Base-by-base conservation (phyloP, 2,329 filamentous ascomycete genomes). In the Drechslerella stenobrocha region DNA sequence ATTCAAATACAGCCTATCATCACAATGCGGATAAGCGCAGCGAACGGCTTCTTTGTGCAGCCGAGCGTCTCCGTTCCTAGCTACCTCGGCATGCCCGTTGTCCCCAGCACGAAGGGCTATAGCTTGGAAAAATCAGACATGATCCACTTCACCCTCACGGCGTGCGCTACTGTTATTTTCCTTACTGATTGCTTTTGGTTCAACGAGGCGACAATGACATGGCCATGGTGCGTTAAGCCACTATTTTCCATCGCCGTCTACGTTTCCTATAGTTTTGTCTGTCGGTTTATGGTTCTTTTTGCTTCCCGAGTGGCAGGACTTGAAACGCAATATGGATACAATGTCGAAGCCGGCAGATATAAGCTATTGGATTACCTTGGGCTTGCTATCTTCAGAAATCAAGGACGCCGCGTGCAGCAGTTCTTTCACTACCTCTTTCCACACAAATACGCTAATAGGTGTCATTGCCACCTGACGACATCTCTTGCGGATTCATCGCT, bases 311-410 rank as follows among this genome's bases (percentile, higher is more conserved):
- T 40, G 15, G 1, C 44, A 11, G 18, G 46, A 15, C 52, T 58
- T 22, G n/a, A 58, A 28, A 57, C 52, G 60, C 60, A 65, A n/a
- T n/a, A 58, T 22, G 45, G 52, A 18, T 40, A 52, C 11, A 52
- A 52, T 1, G 28, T 65, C n/a, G n/a, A n/a, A n/a, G n/a, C n/a
- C 13, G 45, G 22, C n/a, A 40, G 60, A n/a, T 24, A 18, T 6
- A 47, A 52, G 3, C 30, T 51, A 8, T 11, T 57, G 28, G 60
- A 65, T n/a, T 40, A 58, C 44, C 34, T 57, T 22, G 52, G 60
- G 3, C 34, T 57, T 11, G 40, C 20, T 5, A 52, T 11, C 8
- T 35, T 52, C n/a, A 18, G 32, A 15, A 35, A 52, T 11, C 32
- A 52, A 13, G 44, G 18, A 15, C 15, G 28, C 13, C 40, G 30